A percentile compares a stretch with the other conserved stretches of the same genome.
Evolutionary conservation across 2,329 filamentous ascomycete genomes (phyloP).

Genomic region (Fusarium euwallaceae): DNA sequence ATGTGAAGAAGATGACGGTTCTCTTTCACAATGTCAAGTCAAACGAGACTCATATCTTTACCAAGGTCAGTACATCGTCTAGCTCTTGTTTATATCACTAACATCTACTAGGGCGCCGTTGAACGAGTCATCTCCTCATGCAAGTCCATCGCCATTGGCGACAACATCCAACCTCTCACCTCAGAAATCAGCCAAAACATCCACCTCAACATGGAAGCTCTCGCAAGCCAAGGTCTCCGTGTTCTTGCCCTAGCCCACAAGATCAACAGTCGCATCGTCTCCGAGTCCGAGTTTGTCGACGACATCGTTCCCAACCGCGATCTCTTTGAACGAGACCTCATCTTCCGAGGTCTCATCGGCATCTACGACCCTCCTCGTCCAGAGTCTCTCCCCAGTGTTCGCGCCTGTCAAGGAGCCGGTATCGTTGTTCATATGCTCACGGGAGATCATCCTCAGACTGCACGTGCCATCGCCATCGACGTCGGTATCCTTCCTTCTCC

Average conservation of each 20-base stretch:
- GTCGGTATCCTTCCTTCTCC: conserved; percentile 69
- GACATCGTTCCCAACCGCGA: conserved; percentile 38
- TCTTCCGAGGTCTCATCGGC: conserved; percentile 74
- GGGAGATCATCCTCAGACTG: conserved; percentile 72
- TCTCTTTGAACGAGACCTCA: conserved; percentile 65
- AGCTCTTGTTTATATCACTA: background rate
- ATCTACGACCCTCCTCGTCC: conserved; percentile 77
- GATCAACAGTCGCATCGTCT: conserved; percentile 17
- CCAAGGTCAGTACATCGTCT: background rate
- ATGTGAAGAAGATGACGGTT: conserved; percentile 18
- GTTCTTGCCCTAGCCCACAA: conserved; percentile 71
- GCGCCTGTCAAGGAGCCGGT: conserved; percentile 68
- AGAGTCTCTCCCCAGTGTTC: conserved; percentile 69
- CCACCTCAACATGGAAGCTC: conserved; percentile 73
- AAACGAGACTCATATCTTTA: conserved; percentile 12
- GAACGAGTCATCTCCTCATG: conserved; percentile 75
- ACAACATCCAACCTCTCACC: conserved; percentile 51
- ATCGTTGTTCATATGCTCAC: conserved; percentile 75
- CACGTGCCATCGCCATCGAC: conserved; percentile 70
- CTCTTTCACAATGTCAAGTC: conserved; percentile 2
- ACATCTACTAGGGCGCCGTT: conserved; percentile 65
- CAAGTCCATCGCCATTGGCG: conserved; percentile 59
- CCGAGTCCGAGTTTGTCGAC: conserved; percentile 48
- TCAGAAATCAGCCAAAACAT: conserved; percentile 64
- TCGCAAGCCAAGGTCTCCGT: conserved; percentile 73